Evolutionary conservation across 2,329 filamentous ascomycete genomes (phyloP).

Genomic region (Colletotrichum sp.): DNA sequence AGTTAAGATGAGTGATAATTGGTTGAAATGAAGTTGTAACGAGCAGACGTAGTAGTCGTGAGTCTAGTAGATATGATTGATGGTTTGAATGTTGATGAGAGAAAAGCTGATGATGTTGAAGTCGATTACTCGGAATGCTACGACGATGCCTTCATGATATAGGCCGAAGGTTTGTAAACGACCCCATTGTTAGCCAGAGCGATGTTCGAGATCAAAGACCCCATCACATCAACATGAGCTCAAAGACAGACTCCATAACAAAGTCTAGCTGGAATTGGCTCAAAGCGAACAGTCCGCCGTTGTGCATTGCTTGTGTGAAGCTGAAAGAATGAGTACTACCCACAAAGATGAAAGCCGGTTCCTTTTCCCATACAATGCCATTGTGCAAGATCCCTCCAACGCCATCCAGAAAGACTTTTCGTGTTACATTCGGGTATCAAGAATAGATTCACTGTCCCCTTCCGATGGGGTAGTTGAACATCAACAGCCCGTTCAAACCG

Average conservation of each 20-base stretch:
- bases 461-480: conserved; percentile 98
- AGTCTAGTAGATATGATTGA: background rate
- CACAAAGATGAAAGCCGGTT: background rate
- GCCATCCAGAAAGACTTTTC: conserved; percentile 16
- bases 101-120: background rate
- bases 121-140: background rate
- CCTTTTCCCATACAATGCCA: background rate
- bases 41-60: background rate
- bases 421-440: conserved; percentile 17
- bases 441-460: conserved; percentile 5
- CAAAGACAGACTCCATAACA: background rate
- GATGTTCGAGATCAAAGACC: background rate
- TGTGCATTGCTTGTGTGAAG: background rate
- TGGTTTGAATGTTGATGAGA: background rate
- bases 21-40: background rate
- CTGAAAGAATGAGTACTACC: background rate
- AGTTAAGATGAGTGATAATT: background rate
- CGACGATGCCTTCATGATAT: background rate
- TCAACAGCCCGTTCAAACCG: conserved; percentile 88
- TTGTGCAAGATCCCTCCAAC: conserved; percentile 3
- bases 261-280: fast-evolving
- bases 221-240: background rate
- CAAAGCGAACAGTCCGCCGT: background rate
- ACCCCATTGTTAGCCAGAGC: background rate
- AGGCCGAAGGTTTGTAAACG: background rate